phyloP scores from a whole-genome alignment of 164 flowering plant genomes.

The Aristolochia californica region DNA sequence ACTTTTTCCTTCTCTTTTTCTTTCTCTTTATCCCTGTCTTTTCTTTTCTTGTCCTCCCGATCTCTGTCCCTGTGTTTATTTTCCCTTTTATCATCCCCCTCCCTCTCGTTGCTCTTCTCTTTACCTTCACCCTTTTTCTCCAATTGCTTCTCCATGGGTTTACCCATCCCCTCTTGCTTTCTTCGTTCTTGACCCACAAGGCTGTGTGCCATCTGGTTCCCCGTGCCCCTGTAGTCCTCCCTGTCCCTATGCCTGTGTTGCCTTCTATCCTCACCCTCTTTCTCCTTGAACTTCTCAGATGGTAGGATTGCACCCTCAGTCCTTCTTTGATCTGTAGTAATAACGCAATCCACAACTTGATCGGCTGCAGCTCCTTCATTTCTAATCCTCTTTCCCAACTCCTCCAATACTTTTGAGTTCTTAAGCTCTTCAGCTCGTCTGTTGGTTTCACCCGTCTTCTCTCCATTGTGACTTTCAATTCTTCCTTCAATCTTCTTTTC shows the following conservation, averaged over 20 bases:
- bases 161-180: conserved; percentile 17
- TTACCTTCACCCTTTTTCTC: conserved; percentile 17
- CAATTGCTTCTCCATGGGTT: not conserved
- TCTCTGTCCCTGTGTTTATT: conserved; percentile 16
- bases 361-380: conserved; percentile 18
- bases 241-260: conserved; percentile 15
- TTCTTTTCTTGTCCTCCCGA: conserved; percentile 18
- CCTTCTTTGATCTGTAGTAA: conserved; percentile 21
- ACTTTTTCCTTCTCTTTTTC: conserved; percentile 34
- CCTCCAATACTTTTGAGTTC: conserved; percentile 34
- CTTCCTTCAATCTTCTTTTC: conserved; percentile 15
- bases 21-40: conserved; percentile 28
- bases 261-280: conserved; percentile 23
- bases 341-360: conserved; percentile 26
- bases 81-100: conserved; percentile 19
- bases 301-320: conserved; percentile 11
- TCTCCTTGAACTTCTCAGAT: conserved; percentile 24
- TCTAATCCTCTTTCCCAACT: conserved; percentile 29
- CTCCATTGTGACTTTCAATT: conserved; percentile 9
- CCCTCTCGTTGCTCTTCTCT: conserved; percentile 21
- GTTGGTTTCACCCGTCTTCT: conserved; percentile 9
- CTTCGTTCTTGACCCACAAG: conserved; percentile 12
- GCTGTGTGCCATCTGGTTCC: conserved; percentile 18
- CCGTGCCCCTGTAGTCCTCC: conserved; percentile 13
- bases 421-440: conserved; percentile 13